Percentiles rank a stretch among this genome's conserved stretches.
These are phyloP conservation scores for Pythium folliculosum DNA, from an alignment of 352 stramenopile species.

Conservation along the genomic window DNA sequence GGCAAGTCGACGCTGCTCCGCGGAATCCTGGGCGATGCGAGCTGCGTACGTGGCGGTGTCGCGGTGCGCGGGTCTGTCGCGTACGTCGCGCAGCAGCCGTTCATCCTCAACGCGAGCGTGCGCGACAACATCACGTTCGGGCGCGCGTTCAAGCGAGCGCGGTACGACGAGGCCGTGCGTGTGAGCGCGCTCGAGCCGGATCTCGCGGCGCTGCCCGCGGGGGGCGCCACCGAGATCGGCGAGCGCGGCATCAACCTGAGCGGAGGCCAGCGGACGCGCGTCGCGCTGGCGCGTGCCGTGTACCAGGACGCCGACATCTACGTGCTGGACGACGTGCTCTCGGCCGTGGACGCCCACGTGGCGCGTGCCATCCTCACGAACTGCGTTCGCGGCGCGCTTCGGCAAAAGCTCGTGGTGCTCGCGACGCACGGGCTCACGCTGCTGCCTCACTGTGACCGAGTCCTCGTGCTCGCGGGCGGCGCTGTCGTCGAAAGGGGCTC, in stretches of 20 bases:
- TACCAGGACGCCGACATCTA: conserved; percentile 95
- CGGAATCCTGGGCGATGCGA: conserved; percentile 52
- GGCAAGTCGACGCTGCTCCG: conserved; percentile 79
- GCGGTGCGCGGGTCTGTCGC: conserved; percentile 45
- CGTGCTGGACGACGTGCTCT: conserved; percentile 96
- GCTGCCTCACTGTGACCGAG: conserved; percentile 54
- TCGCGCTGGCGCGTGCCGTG: conserved; percentile 92
- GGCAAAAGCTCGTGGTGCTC: conserved; percentile 91
- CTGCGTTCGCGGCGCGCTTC: conserved; percentile 87
- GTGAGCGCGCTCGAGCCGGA: conserved; percentile 85
- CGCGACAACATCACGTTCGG: conserved; percentile 58
- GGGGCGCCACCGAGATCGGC: conserved; percentile 97
- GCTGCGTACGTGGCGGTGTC: conserved; percentile 29
- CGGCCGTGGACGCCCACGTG: conserved; percentile 97
- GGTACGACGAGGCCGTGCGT: conserved; percentile 48
- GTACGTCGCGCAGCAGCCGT: conserved; percentile 57
- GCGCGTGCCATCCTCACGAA: conserved; percentile 94
- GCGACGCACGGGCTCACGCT: conserved; percentile 92
- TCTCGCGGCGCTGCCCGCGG: conserved; percentile 86
- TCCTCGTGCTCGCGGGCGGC: conserved; percentile 71
- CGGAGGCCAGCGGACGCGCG: conserved; percentile 94
- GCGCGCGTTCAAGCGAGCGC: conserved; percentile 34
- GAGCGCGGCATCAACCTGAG: conserved; percentile 98
- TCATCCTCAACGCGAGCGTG: conserved; percentile 52
- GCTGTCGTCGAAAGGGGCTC: conserved; percentile 53